A percentile compares a stretch with the other conserved stretches of the same genome.
Evolutionary conservation across 768 basidiomycete species (phyloP).

Genomic region (Tricholoma hemisulphureum): DNA sequence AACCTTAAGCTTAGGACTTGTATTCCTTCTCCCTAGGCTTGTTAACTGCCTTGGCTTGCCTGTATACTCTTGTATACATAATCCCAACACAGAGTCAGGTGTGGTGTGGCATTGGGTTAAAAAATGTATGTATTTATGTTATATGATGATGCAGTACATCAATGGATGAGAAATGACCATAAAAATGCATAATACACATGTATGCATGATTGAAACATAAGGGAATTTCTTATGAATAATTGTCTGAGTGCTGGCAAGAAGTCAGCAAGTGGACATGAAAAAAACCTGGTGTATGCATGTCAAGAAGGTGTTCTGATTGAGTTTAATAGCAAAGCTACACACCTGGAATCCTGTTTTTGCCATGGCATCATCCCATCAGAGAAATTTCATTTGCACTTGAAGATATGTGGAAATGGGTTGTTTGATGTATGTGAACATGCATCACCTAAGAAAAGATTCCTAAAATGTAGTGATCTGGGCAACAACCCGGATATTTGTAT

Average conservation of each 20-base stretch:
- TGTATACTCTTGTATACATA: no score
- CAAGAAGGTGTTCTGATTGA: not conserved
- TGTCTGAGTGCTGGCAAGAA: not conserved
- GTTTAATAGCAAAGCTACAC: not conserved
- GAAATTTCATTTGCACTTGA: not conserved
- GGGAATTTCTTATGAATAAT: not conserved
- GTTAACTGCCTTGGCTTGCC: no score
- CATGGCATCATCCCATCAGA: not conserved
- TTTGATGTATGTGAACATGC: no score
- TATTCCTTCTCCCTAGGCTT: no score
- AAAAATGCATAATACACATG: not conserved
- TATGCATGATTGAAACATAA: not conserved
- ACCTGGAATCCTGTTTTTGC: not conserved
- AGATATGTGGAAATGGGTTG: no score
- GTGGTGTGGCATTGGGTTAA: not conserved
- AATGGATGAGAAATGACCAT: not conserved
- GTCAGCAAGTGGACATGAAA: not conserved
- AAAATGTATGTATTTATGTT: not conserved
- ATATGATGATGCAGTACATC: not conserved
- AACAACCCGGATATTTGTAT: no score
- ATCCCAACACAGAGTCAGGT: not conserved
- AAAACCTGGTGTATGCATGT: conserved; percentile 1
- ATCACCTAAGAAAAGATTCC: no score
- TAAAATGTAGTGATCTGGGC: no score
- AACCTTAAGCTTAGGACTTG: no score